A percentile compares a stretch with the other conserved stretches of the same genome.
Conservation (phyloP, 441 rosid genomes). For the Erysimum cheiri region DNA sequence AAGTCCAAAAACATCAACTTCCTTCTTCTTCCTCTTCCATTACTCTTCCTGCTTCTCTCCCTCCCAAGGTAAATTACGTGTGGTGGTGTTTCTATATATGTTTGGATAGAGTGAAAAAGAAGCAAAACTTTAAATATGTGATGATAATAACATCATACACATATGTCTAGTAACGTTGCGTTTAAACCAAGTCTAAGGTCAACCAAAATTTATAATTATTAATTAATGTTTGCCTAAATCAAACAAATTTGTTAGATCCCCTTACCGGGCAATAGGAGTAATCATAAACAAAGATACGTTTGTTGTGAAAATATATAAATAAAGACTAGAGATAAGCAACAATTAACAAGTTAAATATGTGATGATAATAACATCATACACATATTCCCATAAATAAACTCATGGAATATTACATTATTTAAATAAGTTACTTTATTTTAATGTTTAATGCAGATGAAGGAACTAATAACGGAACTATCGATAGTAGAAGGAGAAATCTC, state of each 20-base stretch:
- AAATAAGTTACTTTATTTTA: not conserved
- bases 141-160: conserved; percentile 37
- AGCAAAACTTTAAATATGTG: conserved; percentile 14
- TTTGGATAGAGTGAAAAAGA: conserved; percentile 36
- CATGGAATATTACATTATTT: too few relatives aligned
- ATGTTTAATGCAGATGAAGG: conserved; percentile 60
- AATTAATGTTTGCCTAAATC: not conserved
- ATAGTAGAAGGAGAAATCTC: conserved; percentile 79
- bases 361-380: too few relatives aligned
- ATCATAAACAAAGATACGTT: not conserved
- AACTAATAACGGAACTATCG: conserved; percentile 73
- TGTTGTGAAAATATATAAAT: not conserved
- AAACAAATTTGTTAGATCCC: conserved; percentile 18
- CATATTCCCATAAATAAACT: too few relatives aligned
- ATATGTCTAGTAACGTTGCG: conserved; percentile 39
- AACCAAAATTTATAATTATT: not conserved
- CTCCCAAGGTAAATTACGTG: conserved; percentile 64
- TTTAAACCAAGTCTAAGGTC: conserved; percentile 40
- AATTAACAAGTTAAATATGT: too few relatives aligned
- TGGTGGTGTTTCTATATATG: conserved; percentile 14
- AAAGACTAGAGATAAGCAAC: too few relatives aligned
- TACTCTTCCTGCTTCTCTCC: conserved; percentile 71
- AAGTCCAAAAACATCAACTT: conserved; percentile 52
- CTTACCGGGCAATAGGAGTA: not conserved
- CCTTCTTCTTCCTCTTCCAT: conserved; percentile 47